phyloP scores from a whole-genome alignment of 257 asterid genomes.

The Scutellaria baicalensis region DNA sequence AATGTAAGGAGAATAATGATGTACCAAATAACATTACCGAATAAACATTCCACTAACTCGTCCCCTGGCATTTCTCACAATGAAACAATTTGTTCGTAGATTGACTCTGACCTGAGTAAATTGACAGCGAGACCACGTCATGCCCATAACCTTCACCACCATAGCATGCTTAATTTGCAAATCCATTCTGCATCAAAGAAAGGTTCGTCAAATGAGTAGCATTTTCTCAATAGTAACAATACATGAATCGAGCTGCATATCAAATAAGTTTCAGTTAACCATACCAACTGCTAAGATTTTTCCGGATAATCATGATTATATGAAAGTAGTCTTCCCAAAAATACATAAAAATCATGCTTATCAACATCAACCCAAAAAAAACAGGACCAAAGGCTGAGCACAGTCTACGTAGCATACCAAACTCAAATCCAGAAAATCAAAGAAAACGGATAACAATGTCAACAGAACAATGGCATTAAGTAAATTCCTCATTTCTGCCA shows the following conservation, averaged over 20 bases:
- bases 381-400: not conserved
- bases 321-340: too few species aligned
- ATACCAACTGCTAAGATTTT: not conserved
- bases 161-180: constrained; percentile 28
- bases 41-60: constrained; percentile 12
- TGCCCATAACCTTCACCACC: constrained; percentile 32
- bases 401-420: too few species aligned
- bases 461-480: too few species aligned
- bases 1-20: not conserved
- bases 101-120: constrained; percentile 32
- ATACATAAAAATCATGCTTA: not conserved
- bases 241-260: not conserved
- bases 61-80: constrained; percentile 15
- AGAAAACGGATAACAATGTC: too few species aligned
- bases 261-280: not conserved
- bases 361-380: not conserved
- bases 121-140: constrained; percentile 31
- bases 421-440: too few species aligned
- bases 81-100: not conserved
- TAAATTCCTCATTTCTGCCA: too few species aligned
- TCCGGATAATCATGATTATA: not conserved
- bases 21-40: not conserved
- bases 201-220: not conserved
- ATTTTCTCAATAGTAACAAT: not conserved
- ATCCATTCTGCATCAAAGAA: constrained; percentile 27